Percentiles rank a stretch among this genome's conserved stretches.
Conservation (phyloP, 208 protist genomes). For the Trypanosoma melophagium region DNA sequence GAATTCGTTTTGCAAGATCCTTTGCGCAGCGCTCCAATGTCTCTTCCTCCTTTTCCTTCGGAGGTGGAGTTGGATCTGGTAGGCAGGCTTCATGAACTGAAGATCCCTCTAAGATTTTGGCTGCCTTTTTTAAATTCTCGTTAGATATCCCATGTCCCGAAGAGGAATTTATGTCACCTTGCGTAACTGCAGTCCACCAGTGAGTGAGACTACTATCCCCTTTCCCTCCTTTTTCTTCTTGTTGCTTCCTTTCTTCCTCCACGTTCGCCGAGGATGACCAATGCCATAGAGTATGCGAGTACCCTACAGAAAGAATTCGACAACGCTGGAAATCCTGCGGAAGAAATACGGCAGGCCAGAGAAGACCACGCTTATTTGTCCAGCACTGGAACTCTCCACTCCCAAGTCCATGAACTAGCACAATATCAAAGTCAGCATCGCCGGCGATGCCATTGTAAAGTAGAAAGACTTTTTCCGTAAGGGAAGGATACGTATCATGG, state of each 20-base stretch:
- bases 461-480: constrained; percentile 19
- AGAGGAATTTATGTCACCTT: not conserved
- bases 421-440: constrained; percentile 50
- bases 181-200: not conserved
- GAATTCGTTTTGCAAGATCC: constrained; percentile 45
- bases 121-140: not conserved
- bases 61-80: not conserved
- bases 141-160: not conserved
- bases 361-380: constrained; percentile 45
- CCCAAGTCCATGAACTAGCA: constrained; percentile 69
- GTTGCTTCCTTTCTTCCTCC: not conserved
- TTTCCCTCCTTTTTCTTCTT: constrained; percentile 12
- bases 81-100: not conserved
- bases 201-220: not conserved
- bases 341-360: constrained; percentile 66
- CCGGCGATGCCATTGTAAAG: constrained; percentile 5
- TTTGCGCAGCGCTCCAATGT: constrained; percentile 37
- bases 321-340: constrained; percentile 70
- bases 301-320: constrained; percentile 54
- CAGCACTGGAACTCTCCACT: constrained; percentile 72
- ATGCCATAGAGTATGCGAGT: constrained; percentile 63
- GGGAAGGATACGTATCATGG: not conserved
- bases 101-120: not conserved
- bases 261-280: constrained; percentile 19
- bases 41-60: constrained; percentile 1